Evolutionary conservation across 2,329 filamentous ascomycete species (phyloP).

Genomic region (Monosporascus sp.): DNA sequence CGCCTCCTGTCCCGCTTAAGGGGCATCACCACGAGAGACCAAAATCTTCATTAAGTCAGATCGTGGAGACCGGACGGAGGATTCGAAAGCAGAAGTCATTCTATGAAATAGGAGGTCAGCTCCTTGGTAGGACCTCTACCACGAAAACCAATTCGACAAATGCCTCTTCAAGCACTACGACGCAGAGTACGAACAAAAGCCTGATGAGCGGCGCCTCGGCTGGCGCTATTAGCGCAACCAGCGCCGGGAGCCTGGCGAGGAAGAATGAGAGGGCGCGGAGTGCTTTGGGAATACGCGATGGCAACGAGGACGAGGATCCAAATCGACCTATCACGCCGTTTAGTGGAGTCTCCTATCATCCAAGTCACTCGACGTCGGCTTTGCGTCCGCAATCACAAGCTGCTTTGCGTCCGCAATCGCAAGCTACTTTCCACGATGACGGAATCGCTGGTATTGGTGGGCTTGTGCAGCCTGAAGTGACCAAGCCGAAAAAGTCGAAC

Average conservation of each 20-base stretch:
- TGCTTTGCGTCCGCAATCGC: constrained; percentile 53
- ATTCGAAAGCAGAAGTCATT: constrained; percentile 66
- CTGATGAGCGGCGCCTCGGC: constrained; percentile 93
- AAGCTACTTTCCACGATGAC: constrained; percentile 61
- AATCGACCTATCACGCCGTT: constrained; percentile 59
- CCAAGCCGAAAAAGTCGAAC: constrained; percentile 71
- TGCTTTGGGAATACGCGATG: constrained; percentile 55
- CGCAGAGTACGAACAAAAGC: constrained; percentile 73
- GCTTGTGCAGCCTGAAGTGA: constrained; percentile 53
- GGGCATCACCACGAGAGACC: constrained; percentile 35
- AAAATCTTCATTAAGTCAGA: too few species aligned
- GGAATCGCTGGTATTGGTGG: constrained; percentile 69
- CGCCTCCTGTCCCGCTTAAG: constrained; percentile 39
- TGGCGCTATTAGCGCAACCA: constrained; percentile 86
- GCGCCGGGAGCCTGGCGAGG: constrained; percentile 85
- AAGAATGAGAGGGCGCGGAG: constrained; percentile 63
- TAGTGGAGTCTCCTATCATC: constrained; percentile 83
- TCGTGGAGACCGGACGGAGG: constrained; percentile 34
- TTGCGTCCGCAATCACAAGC: constrained; percentile 59
- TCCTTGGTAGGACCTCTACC: constrained; percentile 74
- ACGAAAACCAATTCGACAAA: constrained; percentile 82
- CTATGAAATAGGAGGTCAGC: constrained; percentile 66
- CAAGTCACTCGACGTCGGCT: constrained; percentile 66
- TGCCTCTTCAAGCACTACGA: constrained; percentile 65
- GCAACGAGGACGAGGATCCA: constrained; percentile 35